Conservation (phyloP, 306 rosid species). For the Pyrus communis region DNA sequence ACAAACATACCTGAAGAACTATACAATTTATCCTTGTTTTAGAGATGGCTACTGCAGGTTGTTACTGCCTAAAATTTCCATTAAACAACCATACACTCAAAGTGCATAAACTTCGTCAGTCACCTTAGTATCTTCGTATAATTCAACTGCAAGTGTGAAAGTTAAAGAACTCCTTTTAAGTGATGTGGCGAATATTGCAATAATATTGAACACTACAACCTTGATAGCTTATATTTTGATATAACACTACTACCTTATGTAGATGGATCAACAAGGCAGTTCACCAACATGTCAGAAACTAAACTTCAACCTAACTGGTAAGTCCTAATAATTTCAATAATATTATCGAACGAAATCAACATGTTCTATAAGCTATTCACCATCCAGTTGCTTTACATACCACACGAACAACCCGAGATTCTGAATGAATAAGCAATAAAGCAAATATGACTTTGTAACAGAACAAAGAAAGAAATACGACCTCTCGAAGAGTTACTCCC, state of each 20-base stretch:
- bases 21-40: background rate
- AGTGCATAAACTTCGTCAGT: background rate
- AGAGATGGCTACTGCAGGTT: background rate
- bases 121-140: background rate
- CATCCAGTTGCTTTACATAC: background rate
- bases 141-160: background rate
- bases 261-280: background rate
- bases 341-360: background rate
- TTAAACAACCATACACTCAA: background rate
- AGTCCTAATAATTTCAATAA: background rate
- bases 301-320: background rate
- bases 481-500: conserved; percentile 39
- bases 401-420: background rate
- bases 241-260: background rate
- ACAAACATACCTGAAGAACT: background rate
- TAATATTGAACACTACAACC: background rate
- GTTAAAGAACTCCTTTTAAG: background rate
- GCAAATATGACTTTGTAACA: too few relatives aligned
- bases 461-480: conserved; percentile 17
- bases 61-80: background rate
- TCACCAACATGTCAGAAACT: background rate
- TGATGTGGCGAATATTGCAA: background rate
- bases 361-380: background rate
- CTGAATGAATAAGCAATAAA: background rate
- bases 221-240: background rate